Conservation (phyloP, 352 stramenopile genomes). For the Phytophthora crassamura region DNA sequence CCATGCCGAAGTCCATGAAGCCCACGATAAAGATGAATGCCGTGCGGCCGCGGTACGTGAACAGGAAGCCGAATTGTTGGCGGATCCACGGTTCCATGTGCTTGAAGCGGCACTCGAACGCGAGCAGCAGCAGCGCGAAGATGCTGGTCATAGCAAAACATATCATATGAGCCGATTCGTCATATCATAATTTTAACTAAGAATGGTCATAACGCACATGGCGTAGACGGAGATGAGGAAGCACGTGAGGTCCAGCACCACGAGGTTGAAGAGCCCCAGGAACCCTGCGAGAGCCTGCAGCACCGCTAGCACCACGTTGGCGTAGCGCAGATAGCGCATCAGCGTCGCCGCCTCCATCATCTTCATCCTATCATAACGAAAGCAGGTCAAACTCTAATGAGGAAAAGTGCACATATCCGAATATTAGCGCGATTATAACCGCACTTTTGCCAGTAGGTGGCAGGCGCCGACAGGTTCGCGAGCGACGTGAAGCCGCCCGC, state of each 20-base stretch:
- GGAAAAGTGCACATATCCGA: neutral
- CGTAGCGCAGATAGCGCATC: conserved; percentile 84
- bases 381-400: neutral
- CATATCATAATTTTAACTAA: neutral
- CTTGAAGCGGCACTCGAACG: conserved; percentile 89
- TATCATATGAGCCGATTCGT: conserved; percentile 5
- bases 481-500: conserved; percentile 45
- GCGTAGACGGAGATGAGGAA: conserved; percentile 90
- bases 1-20: conserved; percentile 91
- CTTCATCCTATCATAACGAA: conserved; percentile 53
- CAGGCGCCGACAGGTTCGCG: conserved; percentile 34
- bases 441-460: conserved; percentile 54
- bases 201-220: conserved; percentile 60
- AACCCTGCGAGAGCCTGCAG: conserved; percentile 86
- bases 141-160: conserved; percentile 46
- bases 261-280: conserved; percentile 85
- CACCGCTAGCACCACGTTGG: conserved; percentile 82
- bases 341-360: conserved; percentile 72
- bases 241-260: conserved; percentile 86
- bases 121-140: conserved; percentile 82
- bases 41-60: conserved; percentile 87
- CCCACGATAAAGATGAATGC: conserved; percentile 88
- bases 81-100: conserved; percentile 90
- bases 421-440: conserved; percentile 11
- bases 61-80: conserved; percentile 88